Percentiles rank a stretch among this genome's conserved stretches.
Conservation (phyloP, 164 flowering plant genomes). For the Umbilicus rupestris region DNA sequence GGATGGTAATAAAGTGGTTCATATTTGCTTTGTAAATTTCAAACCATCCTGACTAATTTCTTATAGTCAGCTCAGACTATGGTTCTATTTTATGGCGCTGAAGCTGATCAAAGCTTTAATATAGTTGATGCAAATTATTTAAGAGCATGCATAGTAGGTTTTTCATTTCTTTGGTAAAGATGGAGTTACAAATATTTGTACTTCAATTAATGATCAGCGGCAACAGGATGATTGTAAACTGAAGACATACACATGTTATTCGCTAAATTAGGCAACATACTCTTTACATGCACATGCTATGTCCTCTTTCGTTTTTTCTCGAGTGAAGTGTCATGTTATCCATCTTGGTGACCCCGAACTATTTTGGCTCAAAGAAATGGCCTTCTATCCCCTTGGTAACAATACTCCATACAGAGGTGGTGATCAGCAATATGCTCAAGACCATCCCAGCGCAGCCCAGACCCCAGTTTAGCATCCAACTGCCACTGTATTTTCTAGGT, state of each 20-base stretch:
- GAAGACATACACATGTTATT: neutral
- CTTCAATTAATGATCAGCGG: neutral
- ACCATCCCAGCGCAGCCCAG: constrained; percentile 35
- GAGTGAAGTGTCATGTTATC: constrained; percentile 7
- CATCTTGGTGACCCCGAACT: neutral
- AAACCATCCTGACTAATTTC: constrained; percentile 17
- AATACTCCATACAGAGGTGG: constrained; percentile 37
- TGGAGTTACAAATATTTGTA: neutral
- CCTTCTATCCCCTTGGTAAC: constrained; percentile 28
- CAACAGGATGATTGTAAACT: neutral
- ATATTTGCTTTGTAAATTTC: constrained; percentile 17
- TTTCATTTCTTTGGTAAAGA: neutral
- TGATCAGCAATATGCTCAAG: constrained; percentile 28
- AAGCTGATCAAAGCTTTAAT: constrained; percentile 14
- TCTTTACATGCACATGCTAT: neutral
- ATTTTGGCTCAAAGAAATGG: constrained; percentile 40
- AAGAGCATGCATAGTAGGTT: neutral
- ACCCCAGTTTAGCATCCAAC: constrained; percentile 37
- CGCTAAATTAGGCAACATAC: neutral
- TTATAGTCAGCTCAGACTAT: neutral
- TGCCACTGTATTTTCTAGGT: constrained; percentile 22
- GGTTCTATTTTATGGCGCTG: neutral
- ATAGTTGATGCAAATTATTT: constrained; percentile 7
- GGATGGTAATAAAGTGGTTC: constrained; percentile 4
- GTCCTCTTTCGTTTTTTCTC: neutral